Base-by-base conservation (phyloP, 371 early-diverging fungal genomes). In the Mucor saturninus region DNA sequence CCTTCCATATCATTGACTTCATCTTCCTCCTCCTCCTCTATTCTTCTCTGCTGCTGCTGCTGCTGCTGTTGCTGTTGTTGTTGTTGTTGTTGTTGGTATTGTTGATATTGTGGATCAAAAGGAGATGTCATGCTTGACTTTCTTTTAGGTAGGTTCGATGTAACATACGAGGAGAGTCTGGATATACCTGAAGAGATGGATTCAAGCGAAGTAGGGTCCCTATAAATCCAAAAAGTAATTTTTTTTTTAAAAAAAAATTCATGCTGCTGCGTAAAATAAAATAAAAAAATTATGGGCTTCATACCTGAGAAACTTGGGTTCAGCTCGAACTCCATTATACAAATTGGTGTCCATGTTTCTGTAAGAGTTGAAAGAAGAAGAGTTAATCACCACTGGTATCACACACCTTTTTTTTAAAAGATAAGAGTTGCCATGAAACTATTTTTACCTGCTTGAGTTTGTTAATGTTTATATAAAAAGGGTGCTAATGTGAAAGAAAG, bases 121-220 rank as follows among this genome's bases (percentile, higher is more conserved):
- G 76, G 59, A 1, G 83, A 75, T 45, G 79, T 65, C 37, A 81
- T 72, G 26, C 70, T 82, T 56, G 71, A 52, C 40, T 71, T 76
- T 54, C 71, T 61, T 69, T 82, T 76, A 11, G 72, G 75, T 29
- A 81, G 32, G 52, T 77, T 81, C 7, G 79, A 76, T 40, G 83
- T 69, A 26, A 87, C 87, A 49, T 86, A 85, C 26, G 82, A 79
- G 13, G 87, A 86, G 29, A 87, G 68, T 38, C 83, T 83, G 31
- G 83, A 80, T 62, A 84, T 64, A 37, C 81, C 85, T 13, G 83
- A 83, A 9, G 86, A 84, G 39, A 87, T 66, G 8, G 82, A 81
- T 67, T 87, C 87, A 30, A 87, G 65, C 15, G 86, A 80, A 32
- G 87, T 84, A 14, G 86, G 87, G 62, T 85, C 86, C 62, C 86